A percentile compares a stretch with the other conserved stretches of the same genome.
These are phyloP conservation scores for Orbilia quercus DNA, from an alignment of 2,329 filamentous ascomycete species.

Conservation along the genomic window DNA sequence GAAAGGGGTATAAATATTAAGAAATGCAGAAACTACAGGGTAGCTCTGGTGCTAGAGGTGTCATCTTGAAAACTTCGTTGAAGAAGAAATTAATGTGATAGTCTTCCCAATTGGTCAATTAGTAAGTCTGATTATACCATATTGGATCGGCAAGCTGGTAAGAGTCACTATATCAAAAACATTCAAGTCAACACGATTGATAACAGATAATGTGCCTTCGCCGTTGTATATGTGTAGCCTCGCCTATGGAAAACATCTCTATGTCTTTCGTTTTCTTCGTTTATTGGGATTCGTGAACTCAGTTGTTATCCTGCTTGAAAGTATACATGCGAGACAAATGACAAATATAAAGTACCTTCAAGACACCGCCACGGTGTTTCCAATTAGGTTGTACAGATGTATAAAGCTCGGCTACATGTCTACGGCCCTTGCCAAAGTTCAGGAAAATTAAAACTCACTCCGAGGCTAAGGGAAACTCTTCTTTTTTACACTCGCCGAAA, in stretches of 20 bases:
- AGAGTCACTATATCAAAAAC: neutral
- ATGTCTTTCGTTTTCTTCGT: neutral
- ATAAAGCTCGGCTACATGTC: conserved; percentile 1
- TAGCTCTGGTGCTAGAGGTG: neutral
- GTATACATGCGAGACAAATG: neutral
- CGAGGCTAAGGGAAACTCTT: neutral
- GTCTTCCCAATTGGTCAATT: neutral
- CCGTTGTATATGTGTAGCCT: neutral
- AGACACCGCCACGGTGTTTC: too few species aligned
- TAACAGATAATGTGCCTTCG: neutral
- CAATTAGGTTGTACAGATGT: neutral
- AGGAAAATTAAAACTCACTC: too few species aligned
- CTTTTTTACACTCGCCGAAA: neutral
- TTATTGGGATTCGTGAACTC: neutral
- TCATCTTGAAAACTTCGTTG: neutral
- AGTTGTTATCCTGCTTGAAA: neutral
- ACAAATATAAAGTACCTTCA: neutral
- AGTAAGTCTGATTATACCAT: too few species aligned
- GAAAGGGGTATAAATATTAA: neutral
- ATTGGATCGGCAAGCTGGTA: too few species aligned
- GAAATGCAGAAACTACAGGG: neutral
- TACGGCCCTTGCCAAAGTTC: neutral
- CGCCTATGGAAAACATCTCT: neutral
- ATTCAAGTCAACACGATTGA: neutral
- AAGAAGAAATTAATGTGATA: neutral